Conservation (phyloP, 768 basidiomycete species). For the Calocybe indica region DNA sequence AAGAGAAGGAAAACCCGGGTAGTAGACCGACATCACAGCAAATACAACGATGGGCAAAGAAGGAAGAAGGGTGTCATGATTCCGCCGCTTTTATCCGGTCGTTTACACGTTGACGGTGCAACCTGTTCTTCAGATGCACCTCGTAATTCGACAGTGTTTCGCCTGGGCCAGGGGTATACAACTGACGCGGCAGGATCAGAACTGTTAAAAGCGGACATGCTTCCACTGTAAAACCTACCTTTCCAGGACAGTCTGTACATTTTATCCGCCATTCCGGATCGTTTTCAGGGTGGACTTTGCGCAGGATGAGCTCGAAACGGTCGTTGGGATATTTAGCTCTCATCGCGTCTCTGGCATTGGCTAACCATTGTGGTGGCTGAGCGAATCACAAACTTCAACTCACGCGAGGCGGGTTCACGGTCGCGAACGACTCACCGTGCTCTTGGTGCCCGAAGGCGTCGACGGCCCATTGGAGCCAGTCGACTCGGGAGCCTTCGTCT, state of each 20-base stretch:
- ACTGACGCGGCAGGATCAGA: slow-evolving; percentile 26
- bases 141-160: slow-evolving; percentile 88
- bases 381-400: slow-evolving; percentile 6
- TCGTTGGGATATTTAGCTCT: slow-evolving; percentile 75
- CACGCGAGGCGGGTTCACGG: not conserved
- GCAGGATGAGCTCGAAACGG: slow-evolving; percentile 70
- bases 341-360: slow-evolving; percentile 59
- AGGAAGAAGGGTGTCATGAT: slow-evolving; percentile 4
- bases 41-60: slow-evolving; percentile 1
- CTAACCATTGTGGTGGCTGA: slow-evolving; percentile 67
- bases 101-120: slow-evolving; percentile 71
- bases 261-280: slow-evolving; percentile 85
- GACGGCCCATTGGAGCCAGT: no score
- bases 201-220: not conserved
- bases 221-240: slow-evolving; percentile 41
- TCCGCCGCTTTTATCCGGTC: slow-evolving; percentile 35
- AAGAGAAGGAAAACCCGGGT: not conserved
- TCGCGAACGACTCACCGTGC: no score
- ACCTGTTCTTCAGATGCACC: slow-evolving; percentile 84
- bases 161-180: slow-evolving; percentile 88
- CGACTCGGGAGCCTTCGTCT: not conserved
- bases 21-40: slow-evolving; percentile 1
- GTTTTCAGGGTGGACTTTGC: slow-evolving; percentile 48
- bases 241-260: slow-evolving; percentile 90
- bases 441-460: no score